These are phyloP conservation scores for Ceriops zippeliana DNA, from an alignment of 345 rosid species.

Conservation along the genomic window DNA sequence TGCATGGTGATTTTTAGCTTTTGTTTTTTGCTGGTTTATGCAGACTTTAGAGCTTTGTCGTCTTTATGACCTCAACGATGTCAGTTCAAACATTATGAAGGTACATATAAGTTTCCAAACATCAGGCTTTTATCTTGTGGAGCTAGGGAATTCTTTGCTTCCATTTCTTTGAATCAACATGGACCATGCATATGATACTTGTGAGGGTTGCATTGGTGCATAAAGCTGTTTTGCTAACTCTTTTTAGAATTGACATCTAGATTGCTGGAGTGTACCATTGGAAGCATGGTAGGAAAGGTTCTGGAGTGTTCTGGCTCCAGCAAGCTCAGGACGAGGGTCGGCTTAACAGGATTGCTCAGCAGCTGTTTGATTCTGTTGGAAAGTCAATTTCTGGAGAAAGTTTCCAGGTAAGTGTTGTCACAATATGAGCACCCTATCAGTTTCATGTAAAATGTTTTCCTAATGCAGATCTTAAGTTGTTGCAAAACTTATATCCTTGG, in stretches of 20 bases:
- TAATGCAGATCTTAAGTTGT: not conserved
- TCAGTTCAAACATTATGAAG: constrained; percentile 81
- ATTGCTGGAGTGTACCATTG: constrained; percentile 85
- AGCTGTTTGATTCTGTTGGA: constrained; percentile 86
- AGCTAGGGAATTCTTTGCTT: not conserved
- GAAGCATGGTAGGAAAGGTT: constrained; percentile 94
- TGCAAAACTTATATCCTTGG: constrained; percentile 5
- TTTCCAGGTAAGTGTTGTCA: constrained; percentile 55
- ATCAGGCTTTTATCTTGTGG: not conserved
- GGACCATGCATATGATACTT: not conserved
- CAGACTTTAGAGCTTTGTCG: constrained; percentile 93
- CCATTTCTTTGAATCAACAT: not conserved
- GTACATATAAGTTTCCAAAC: constrained; percentile 30
- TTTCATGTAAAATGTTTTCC: not conserved
- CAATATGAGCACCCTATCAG: not conserved
- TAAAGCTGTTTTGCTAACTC: not conserved
- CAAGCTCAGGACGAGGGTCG: constrained; percentile 72
- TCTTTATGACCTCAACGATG: constrained; percentile 61
- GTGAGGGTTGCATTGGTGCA: not conserved
- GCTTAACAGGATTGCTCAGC: constrained; percentile 79
- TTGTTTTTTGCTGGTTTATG: constrained; percentile 25
- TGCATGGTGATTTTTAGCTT: not conserved
- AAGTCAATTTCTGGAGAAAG: constrained; percentile 88
- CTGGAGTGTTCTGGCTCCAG: constrained; percentile 89
- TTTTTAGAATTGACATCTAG: constrained; percentile 33